Evolutionary conservation across 83 land plant genomes (phyloP).

Genomic region (Larix sibirica): DNA sequence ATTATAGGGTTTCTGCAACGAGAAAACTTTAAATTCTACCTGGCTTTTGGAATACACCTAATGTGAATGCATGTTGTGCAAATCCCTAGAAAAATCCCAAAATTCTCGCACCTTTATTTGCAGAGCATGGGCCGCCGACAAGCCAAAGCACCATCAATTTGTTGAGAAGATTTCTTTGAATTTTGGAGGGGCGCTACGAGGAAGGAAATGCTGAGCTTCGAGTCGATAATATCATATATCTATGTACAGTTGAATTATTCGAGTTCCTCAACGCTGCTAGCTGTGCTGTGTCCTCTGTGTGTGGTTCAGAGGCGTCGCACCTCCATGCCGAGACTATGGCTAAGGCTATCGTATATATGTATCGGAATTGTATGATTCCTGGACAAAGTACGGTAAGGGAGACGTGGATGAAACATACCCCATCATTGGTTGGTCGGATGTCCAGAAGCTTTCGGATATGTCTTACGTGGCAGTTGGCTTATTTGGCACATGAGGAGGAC

Average conservation of each 20-base stretch:
- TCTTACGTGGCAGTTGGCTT: no score
- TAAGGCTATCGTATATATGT: not conserved
- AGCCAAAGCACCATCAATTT: not conserved
- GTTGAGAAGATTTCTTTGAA: no score
- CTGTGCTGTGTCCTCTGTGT: not conserved
- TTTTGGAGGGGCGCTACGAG: no score
- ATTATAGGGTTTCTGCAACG: not conserved
- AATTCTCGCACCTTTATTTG: no score
- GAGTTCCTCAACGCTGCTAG: not conserved
- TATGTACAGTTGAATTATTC: no score
- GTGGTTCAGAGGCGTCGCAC: not conserved
- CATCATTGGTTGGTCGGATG: not conserved
- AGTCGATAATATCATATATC: no score
- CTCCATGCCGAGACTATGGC: not conserved
- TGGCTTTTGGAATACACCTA: not conserved
- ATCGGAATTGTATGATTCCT: not conserved
- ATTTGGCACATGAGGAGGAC: no score
- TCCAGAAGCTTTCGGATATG: no score
- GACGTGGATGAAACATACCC: slow-evolving; percentile 6
- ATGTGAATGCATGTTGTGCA: no score
- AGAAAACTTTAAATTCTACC: not conserved
- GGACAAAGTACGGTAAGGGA: not conserved
- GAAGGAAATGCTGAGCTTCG: not conserved
- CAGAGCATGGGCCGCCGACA: not conserved
- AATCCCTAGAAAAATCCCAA: no score